phyloP scores from a whole-genome alignment of 768 basidiomycete genomes.

The Serpula lacrymans region DNA sequence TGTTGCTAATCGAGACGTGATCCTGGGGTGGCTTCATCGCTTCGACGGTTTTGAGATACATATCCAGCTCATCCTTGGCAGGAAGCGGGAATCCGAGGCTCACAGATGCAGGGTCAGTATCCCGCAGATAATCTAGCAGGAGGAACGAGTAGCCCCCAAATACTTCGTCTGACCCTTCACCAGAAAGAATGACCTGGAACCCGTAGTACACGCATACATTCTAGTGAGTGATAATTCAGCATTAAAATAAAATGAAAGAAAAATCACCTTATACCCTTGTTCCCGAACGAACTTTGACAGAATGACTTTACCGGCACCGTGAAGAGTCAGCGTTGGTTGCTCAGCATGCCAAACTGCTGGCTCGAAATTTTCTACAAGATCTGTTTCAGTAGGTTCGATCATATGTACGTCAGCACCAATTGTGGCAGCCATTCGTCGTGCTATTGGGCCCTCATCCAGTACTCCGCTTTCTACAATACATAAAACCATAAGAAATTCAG shows the following conservation, averaged over 20 bases:
- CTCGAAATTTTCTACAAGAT: constrained; percentile 8
- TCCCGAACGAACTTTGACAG: constrained; percentile 8
- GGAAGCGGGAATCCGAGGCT: constrained; percentile 8
- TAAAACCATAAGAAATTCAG: too few relatives aligned
- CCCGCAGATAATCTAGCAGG: constrained; percentile 8
- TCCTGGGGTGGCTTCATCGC: background rate
- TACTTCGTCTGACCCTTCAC: constrained; percentile 12
- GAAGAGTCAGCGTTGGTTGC: constrained; percentile 5
- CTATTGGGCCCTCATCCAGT: constrained; percentile 11
- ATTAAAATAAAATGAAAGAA: background rate
- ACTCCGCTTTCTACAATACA: constrained; percentile 4
- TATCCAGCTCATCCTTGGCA: constrained; percentile 1
- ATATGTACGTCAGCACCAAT: constrained; percentile 7
- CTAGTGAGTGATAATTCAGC: background rate
- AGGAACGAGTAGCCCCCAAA: constrained; percentile 9
- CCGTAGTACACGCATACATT: constrained; percentile 6
- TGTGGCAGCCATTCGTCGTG: constrained; percentile 3
- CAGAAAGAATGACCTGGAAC: constrained; percentile 8
- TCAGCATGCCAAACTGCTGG: constrained; percentile 16
- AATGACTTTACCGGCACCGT: constrained; percentile 13
- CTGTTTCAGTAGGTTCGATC: constrained; percentile 7
- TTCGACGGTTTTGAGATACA: too few relatives aligned
- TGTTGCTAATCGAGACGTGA: background rate
- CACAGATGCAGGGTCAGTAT: constrained; percentile 2
- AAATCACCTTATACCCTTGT: constrained; percentile 10